Evolutionary conservation across 75 land plant species (phyloP).

Genomic region (Adiantum capillusveneris): DNA sequence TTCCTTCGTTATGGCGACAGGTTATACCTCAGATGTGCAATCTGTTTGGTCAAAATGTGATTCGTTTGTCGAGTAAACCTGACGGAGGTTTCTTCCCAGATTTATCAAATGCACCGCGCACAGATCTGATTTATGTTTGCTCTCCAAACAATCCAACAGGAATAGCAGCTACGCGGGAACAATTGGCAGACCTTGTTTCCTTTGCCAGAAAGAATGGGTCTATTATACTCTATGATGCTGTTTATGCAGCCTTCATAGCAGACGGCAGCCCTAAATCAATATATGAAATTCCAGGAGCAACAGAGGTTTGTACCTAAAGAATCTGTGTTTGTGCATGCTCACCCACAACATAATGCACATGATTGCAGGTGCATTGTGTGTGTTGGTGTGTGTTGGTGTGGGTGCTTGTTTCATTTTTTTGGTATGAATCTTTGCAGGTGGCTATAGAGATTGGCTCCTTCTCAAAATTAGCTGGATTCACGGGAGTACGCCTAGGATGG

Average conservation of each 20-base stretch:
- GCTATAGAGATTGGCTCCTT: slow-evolving; percentile 34
- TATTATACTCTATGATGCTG: slow-evolving; percentile 31
- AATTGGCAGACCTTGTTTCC: slow-evolving; percentile 27
- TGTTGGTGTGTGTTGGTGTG: no score
- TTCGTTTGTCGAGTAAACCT: slow-evolving; percentile 24
- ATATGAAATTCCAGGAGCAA: slow-evolving; percentile 39
- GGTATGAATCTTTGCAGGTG: slow-evolving; percentile 9
- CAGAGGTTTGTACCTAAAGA: slow-evolving; percentile 21
- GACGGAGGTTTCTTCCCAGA: slow-evolving; percentile 37
- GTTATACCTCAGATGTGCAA: neutral
- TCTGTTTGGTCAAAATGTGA: slow-evolving; percentile 22
- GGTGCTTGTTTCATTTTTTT: no score
- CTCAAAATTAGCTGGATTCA: slow-evolving; percentile 37
- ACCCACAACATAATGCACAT: no score
- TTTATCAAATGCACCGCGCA: slow-evolving; percentile 24
- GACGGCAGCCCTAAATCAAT: slow-evolving; percentile 34
- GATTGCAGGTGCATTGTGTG: no score
- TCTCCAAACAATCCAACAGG: slow-evolving; percentile 42
- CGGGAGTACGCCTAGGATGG: slow-evolving; percentile 37
- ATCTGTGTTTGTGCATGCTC: no score
- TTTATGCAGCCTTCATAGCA: slow-evolving; percentile 23
- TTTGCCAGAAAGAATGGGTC: slow-evolving; percentile 37
- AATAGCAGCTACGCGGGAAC: slow-evolving; percentile 24
- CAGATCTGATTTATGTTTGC: slow-evolving; percentile 36
- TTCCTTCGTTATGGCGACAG: neutral